Conservation (phyloP, 371 early-diverging fungal species). For the Mortierella sp. region DNA sequence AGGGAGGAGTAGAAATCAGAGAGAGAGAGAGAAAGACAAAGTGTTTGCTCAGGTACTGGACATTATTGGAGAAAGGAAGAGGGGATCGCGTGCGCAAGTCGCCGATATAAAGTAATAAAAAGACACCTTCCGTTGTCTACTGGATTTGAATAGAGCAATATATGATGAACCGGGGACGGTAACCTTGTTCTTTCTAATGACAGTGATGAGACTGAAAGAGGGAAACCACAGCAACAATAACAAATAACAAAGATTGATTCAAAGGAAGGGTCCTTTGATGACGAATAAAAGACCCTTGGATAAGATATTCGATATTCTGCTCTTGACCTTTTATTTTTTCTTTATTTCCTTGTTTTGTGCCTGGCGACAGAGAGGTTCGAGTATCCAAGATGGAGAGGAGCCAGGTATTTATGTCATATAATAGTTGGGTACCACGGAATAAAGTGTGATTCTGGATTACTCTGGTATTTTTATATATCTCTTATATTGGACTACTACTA, state of each 20-base stretch:
- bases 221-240: not conserved
- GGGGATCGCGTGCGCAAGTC: too few species aligned
- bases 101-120: too few species aligned
- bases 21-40: not conserved
- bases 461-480: not conserved
- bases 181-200: not conserved
- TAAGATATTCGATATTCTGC: conserved; percentile 1
- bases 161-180: not conserved
- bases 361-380: not conserved
- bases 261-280: conserved; percentile 1
- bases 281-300: not conserved
- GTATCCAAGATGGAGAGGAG: not conserved
- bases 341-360: not conserved
- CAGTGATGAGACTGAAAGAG: not conserved
- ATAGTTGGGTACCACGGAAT: not conserved
- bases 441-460: not conserved
- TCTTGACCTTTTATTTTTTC: not conserved
- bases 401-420: conserved; percentile 4
- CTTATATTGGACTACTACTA: too few species aligned
- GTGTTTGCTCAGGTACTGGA: too few species aligned
- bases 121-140: not conserved
- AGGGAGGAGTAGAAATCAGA: not conserved
- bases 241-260: too few species aligned
- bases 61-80: too few species aligned
- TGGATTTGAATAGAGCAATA: not conserved